phyloP scores from a whole-genome alignment of 1,284 basidiomycete genomes.

The Lentinus polychrous region DNA sequence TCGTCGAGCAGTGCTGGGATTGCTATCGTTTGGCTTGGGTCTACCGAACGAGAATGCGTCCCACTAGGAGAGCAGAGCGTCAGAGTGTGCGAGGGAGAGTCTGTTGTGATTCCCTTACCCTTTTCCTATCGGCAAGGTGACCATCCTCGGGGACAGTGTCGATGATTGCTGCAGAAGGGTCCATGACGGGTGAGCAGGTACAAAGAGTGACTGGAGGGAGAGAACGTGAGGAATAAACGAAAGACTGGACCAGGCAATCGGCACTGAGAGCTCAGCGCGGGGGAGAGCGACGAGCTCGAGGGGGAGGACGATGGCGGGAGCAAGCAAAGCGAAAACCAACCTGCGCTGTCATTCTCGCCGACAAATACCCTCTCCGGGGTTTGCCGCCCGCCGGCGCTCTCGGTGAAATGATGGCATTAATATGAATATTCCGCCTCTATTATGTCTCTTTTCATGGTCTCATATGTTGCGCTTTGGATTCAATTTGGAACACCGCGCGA shows the following conservation, averaged over 20 bases:
- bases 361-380: slow-evolving; percentile 16
- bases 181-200: slow-evolving; percentile 22
- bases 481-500: too few relatives aligned
- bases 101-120: slow-evolving; percentile 19
- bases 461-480: too few relatives aligned
- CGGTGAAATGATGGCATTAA: too few relatives aligned
- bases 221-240: slow-evolving; percentile 30
- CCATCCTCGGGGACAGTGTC: slow-evolving; percentile 23
- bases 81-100: slow-evolving; percentile 1
- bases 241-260: slow-evolving; percentile 25
- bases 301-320: slow-evolving; percentile 24
- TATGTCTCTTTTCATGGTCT: too few relatives aligned
- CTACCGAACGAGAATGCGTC: slow-evolving; percentile 45
- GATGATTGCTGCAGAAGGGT: slow-evolving; percentile 24
- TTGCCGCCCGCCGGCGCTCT: slow-evolving; percentile 9
- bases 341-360: slow-evolving; percentile 8
- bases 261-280: slow-evolving; percentile 13
- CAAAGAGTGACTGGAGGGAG: slow-evolving; percentile 33
- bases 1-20: slow-evolving; percentile 22
- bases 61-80: slow-evolving; percentile 35
- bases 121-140: slow-evolving; percentile 28
- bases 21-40: slow-evolving; percentile 22
- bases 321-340: slow-evolving; percentile 19
- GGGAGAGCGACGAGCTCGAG: slow-evolving; percentile 13
- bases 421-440: too few relatives aligned